A percentile compares a stretch with the other conserved stretches of the same genome.
phyloP scores from a whole-genome alignment of 1,139 yeast genomes.

The Saccharomyces pastorianus region DNA sequence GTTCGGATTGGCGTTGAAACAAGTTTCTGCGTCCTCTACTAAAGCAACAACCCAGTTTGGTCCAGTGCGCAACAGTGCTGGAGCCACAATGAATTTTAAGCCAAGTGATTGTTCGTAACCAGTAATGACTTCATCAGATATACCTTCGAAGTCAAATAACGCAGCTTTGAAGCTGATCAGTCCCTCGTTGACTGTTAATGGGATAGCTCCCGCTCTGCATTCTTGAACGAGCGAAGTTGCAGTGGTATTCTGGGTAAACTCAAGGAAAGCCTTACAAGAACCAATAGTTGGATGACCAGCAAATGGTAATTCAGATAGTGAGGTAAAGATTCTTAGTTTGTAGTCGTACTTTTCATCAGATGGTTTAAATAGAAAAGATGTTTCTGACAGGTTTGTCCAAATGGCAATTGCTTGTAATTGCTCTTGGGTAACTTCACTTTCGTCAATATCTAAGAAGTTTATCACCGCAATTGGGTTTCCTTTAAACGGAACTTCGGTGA shows the following conservation, averaged over 20 bases:
- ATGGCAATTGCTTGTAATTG: conserved; percentile 42
- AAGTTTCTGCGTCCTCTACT: conserved; percentile 30
- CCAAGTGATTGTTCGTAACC: conserved; percentile 13
- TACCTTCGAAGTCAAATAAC: conserved; percentile 14
- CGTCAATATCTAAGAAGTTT: conserved; percentile 18
- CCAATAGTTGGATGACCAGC: conserved; percentile 59
- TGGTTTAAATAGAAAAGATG: conserved; percentile 42
- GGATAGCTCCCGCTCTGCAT: conserved; percentile 39
- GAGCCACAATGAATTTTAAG: conserved; percentile 26
- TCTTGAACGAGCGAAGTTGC: conserved; percentile 33
- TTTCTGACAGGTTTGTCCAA: conserved; percentile 53
- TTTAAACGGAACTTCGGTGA: conserved; percentile 35
- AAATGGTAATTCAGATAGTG: conserved; percentile 42
- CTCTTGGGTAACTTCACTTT: conserved; percentile 25
- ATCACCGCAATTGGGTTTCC: conserved; percentile 53
- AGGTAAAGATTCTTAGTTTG: conserved; percentile 42
- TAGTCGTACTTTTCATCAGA: conserved; percentile 36
- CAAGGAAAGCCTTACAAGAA: conserved; percentile 39
- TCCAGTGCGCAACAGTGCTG: conserved; percentile 32
- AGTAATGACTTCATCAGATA: conserved; percentile 23
- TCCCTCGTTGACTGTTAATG: conserved; percentile 26
- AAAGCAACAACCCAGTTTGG: conserved; percentile 39
- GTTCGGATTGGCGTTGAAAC: conserved; percentile 32
- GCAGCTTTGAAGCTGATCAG: conserved; percentile 24
- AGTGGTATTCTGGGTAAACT: conserved; percentile 28